Base-by-base conservation (phyloP, 345 rosid species). In the Populus pruinosa region DNA sequence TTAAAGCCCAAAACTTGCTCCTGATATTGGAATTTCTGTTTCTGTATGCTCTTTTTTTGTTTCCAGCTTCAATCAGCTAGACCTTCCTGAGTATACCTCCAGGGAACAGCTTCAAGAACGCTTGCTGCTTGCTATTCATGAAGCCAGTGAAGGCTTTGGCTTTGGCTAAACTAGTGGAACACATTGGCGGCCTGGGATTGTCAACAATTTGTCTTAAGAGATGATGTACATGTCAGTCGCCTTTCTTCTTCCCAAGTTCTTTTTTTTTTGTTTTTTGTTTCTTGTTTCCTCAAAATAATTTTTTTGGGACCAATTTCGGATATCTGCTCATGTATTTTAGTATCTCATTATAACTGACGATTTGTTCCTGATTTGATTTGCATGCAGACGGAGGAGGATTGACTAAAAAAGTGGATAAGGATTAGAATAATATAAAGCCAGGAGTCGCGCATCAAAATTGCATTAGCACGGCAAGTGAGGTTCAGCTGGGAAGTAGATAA, bases 81-180 rank as follows among this genome's bases (percentile, higher is more conserved):
- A 93, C 84, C 94, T 95, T 73, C 99, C 99, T 0, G 99, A 93
- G 89, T 95, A 95, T 83, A 76, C 82, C 27, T 82, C 92, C 11
- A 92, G 90, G 83, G 98, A 92, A 70, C 94, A 92, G 79, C 96
- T 95, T 69, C 89, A 87, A 81, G 93, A 95, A 49, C 91, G 98
- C 2, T 77, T 95, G 85, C 87, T 95, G 77, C 98, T 95, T 76
- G 98, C 99, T 6, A 95, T 93, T 69, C 99, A 95, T 39, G 98
- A 95, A 85, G 99, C 93, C 55, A 93, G 92, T 74, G 98, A 93
- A 87, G 99, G 99, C 47, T 93, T 95, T 82, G 99, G 99, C 56
- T 95, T 95, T 74, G 99, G 96, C 80, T 95, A 82, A 87, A 18
- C 70, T 25, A 69, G 18, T 70, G 62, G 27, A 29, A 21, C 20